Base-by-base conservation (phyloP, 805 yeast species). In the Lipomyces sp. region DNA sequence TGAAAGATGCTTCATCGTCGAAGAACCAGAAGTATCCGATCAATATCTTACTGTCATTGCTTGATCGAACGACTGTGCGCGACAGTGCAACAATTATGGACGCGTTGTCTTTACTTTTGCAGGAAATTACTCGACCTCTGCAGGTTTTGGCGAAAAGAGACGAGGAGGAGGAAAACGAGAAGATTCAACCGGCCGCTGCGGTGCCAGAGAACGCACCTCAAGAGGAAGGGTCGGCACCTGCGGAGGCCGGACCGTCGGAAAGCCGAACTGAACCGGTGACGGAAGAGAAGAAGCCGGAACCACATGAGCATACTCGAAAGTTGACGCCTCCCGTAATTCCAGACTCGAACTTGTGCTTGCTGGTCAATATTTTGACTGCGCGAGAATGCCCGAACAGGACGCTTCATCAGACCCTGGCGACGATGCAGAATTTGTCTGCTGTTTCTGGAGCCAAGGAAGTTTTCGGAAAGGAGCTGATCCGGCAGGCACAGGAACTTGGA, bases 331-430 rank as follows among this genome's bases (percentile, higher is more conserved):
- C 95, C 2, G 67, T 69, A 37, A 79, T 90, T 58, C 83, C 86
- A 0, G 80, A 78, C 36, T 68, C 72, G 19, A 83, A 82, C 57
- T 71, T 87, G 61, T 76, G 79, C 42, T 76, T 75, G 54, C 72
- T 88, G 29, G 83, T 86, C 14, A 75, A 80, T 21, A 80, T 86
- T 29, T 72, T 90, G 46, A 79, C 83, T 3, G 79, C 91, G 0
- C 87, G 86, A 62, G 95, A 90, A 49, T 88, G 96, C 63, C 81
- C 90, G 32, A 83, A 86, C 57, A 78, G 83, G 38, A 86, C 95
- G 0, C 88, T 90, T 70, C 88, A 88, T 61, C 86, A 89, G 64
- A 82, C 90, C 0, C 74, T 90, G 45, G 79, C 86, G 53, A 79
- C 88, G 1, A 85, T 90, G 82, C 90, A 84, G 58, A 83, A 85